Conservation (phyloP, 345 rosid species). For the Eucalyptus sp. region DNA sequence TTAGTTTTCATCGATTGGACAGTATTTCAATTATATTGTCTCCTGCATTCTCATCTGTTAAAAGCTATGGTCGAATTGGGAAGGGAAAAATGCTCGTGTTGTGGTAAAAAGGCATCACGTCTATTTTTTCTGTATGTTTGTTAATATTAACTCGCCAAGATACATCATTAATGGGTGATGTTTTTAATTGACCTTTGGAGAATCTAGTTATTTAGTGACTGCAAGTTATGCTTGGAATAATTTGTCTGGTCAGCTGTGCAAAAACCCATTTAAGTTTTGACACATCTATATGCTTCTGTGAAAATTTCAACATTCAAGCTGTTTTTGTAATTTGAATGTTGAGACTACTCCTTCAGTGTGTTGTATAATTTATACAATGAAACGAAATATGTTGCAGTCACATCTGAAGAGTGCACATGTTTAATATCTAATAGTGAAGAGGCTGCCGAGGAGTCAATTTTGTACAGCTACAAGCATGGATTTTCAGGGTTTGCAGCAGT, state of each 20-base stretch:
- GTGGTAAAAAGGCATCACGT: background rate
- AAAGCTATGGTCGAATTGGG: background rate
- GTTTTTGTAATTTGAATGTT: background rate
- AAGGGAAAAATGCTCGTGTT: background rate
- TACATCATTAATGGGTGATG: background rate
- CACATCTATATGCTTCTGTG: background rate
- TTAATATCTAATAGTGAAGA: slow-evolving; percentile 26
- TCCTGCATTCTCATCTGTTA: background rate
- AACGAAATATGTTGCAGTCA: background rate
- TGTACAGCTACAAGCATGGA: slow-evolving; percentile 56
- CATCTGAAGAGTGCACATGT: background rate
- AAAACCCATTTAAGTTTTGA: background rate
- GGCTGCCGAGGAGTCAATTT: slow-evolving; percentile 31
- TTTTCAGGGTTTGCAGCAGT: slow-evolving; percentile 50
- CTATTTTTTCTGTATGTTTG: background rate
- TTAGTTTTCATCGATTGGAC: background rate
- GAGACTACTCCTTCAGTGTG: background rate
- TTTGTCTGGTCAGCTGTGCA: background rate
- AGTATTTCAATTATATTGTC: background rate
- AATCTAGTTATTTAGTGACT: background rate
- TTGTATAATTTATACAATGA: background rate
- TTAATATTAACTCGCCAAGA: background rate
- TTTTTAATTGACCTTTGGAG: background rate
- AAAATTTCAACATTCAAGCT: background rate
- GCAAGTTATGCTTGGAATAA: background rate